Evolutionary conservation across 169 alveolate species (phyloP).

Genomic region (Plasmodium cynomolgi): DNA sequence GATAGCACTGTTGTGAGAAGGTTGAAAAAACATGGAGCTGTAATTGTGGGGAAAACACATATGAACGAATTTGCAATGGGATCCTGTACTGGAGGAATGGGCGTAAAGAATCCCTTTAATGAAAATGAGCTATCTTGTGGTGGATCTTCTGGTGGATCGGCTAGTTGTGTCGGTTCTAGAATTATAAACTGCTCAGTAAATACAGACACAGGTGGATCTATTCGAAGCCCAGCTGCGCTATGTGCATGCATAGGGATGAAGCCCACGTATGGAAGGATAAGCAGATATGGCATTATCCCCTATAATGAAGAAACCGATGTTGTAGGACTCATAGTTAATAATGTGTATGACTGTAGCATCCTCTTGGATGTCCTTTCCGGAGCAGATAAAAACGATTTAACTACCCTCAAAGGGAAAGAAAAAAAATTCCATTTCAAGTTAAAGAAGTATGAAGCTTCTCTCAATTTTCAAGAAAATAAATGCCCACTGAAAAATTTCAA

Average conservation of each 20-base stretch:
- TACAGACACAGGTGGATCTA: constrained; percentile 86
- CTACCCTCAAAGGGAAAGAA: constrained; percentile 11
- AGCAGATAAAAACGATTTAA: constrained; percentile 33
- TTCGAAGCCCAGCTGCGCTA: constrained; percentile 79
- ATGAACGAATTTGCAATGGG: constrained; percentile 85
- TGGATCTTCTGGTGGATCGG: constrained; percentile 87
- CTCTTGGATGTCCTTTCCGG: constrained; percentile 53
- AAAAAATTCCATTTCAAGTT: constrained; percentile 15
- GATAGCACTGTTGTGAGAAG: constrained; percentile 78
- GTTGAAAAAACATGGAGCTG: constrained; percentile 75
- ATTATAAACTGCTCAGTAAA: constrained; percentile 77
- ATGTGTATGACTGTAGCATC: constrained; percentile 58
- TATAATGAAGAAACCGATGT: constrained; percentile 74
- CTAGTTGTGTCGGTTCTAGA: constrained; percentile 80
- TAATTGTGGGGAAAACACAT: constrained; percentile 80
- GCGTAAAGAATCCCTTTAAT: constrained; percentile 75
- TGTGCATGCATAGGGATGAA: constrained; percentile 81
- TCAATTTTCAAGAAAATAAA: background rate
- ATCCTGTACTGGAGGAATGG: constrained; percentile 54
- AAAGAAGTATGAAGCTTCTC: constrained; percentile 23
- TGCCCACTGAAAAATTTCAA: constrained; percentile 26
- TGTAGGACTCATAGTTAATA: constrained; percentile 55
- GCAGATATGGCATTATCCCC: constrained; percentile 66
- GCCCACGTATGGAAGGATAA: constrained; percentile 78
- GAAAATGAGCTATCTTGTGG: constrained; percentile 75